Evolutionary conservation across 2,329 filamentous ascomycete genomes (phyloP), one percentile per base, ranked within the genome.

Genomic region (Pyricularia sp.): DNA sequence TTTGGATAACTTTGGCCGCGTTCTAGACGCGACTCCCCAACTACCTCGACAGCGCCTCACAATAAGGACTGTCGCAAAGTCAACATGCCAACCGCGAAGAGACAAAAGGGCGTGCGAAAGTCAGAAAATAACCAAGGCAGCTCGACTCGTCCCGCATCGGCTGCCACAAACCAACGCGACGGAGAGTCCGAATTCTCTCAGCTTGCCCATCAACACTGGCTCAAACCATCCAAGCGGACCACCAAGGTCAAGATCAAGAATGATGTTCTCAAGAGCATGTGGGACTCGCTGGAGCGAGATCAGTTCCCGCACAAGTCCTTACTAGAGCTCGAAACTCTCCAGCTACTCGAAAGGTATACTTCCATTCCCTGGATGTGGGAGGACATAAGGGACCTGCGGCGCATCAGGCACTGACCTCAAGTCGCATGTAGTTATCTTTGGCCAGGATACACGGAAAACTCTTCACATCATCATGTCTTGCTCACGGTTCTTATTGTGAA

Each of bases 391-490:
- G n/a, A 64, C 61, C 61, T 11, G 61, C 61, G 4, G 23, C 25
- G 4, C 61, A 28, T 2, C 20, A 59, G 30, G 55, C 6, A 14
- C 28, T 31, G 17, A 68, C 33, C 23, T n/a, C n/a, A 14, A 64
- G 55, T 67, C 20, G 26, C 25, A 30, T 69, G 70, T 70, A 92
- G 92, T 76, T 98, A 97, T 77, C 85, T 99, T 31, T 99, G 95
- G 95, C 95, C 95, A 64, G 92, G 91, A 67, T 99, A 96, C 77
- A 89, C 86, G 14, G 92, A 97, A 72, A 89, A 95, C 74, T 88
- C 93, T 4, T 97, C 94, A 36, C 96, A 99, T 78, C 90, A 93
- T 75, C 94, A 99, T 78, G 90, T 97, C 68, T 83, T 98, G 42
- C 84, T 99, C 71, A 88, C 98, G 75, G 91, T 91, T 20, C 80